Evolutionary conservation across 441 rosid genomes (phyloP).

Genomic region (Corymbia citriodora): DNA sequence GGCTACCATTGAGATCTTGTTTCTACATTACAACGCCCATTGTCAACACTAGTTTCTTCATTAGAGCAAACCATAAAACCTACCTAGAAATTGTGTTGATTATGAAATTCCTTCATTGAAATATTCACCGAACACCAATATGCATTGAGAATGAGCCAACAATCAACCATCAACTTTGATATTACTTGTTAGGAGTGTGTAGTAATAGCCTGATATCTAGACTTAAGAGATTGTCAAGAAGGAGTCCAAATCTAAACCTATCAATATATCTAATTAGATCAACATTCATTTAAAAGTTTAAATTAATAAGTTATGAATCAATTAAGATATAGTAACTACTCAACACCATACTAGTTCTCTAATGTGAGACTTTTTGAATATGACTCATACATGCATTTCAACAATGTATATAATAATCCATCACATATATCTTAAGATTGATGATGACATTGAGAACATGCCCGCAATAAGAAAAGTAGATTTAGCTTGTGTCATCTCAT

Average conservation of each 20-base stretch:
- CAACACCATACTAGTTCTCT: accelerated
- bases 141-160: no score
- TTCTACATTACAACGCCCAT: no score
- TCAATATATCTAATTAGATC: not conserved
- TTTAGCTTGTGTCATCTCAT: not conserved
- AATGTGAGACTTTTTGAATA: not conserved
- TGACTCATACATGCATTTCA: not conserved
- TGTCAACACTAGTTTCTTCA: no score
- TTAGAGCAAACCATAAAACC: no score
- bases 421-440: not conserved
- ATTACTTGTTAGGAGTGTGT: no score
- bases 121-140: no score
- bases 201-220: no score
- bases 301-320: not conserved
- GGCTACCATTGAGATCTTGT: no score
- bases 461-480: not conserved
- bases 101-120: no score
- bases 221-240: not conserved
- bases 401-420: no score
- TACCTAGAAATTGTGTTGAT: no score
- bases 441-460: not conserved
- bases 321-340: not conserved
- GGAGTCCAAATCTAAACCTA: not conserved
- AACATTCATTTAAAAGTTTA: not conserved
- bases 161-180: no score